A percentile compares a stretch with the other conserved stretches of the same genome.
Conservation (phyloP, 1,284 basidiomycete species). For the Melanopsichium pennsylvanicum region DNA sequence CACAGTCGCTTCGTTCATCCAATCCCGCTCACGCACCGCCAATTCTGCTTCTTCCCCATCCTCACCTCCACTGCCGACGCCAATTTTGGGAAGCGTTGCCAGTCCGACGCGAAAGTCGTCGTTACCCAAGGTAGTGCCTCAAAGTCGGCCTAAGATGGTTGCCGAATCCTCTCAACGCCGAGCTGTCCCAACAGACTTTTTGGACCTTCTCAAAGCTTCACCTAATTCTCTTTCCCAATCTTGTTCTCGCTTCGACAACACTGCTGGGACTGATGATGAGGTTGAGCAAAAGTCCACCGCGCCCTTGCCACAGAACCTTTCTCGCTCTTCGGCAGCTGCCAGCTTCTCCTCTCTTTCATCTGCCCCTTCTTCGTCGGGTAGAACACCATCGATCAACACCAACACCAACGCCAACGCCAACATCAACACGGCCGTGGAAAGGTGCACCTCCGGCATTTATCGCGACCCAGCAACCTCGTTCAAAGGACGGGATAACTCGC, state of each 20-base stretch:
- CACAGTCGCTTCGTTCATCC: too few species aligned
- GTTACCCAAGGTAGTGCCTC: conserved; percentile 3
- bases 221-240: background rate
- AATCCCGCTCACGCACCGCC: conserved; percentile 30
- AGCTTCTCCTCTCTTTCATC: background rate
- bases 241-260: background rate
- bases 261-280: conserved; percentile 3
- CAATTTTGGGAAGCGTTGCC: too few species aligned
- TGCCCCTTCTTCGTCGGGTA: background rate
- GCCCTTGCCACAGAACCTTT: too few species aligned
- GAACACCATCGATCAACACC: too few species aligned
- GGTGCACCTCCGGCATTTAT: too few species aligned
- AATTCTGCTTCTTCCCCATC: conserved; percentile 26
- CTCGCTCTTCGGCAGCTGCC: conserved; percentile 2
- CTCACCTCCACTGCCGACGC: too few species aligned
- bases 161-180: conserved; percentile 33
- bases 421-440: too few species aligned
- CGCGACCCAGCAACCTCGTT: too few species aligned
- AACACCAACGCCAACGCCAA: too few species aligned
- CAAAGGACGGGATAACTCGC: conserved; percentile 19
- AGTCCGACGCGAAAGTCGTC: conserved; percentile 12
- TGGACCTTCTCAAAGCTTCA: conserved; percentile 19
- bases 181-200: conserved; percentile 11
- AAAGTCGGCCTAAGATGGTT: conserved; percentile 4
- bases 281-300: too few species aligned